Base-by-base conservation (phyloP, 2,329 filamentous ascomycete genomes). In the Ceratocystis ficicola region DNA sequence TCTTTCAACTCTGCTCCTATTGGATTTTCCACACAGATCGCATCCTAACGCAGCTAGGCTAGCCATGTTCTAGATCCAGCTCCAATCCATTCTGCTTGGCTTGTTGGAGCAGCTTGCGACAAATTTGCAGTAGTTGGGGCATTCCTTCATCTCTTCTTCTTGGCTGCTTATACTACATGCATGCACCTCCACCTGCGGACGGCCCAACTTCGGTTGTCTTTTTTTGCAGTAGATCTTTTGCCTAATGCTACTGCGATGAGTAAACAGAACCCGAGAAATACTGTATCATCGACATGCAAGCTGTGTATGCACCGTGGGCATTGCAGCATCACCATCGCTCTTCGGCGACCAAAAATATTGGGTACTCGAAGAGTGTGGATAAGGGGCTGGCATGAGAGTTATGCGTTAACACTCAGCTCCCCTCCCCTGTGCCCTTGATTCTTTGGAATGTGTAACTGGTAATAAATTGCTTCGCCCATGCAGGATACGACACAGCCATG, bases 71-170 rank as follows among this genome's bases (percentile, higher is more conserved):
- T 59, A 59, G 28, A 59, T 59, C 55, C 15, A 36, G 55, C 5
- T 25, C 28, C 55, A 36, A n/a, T 15, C 4, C 36, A 41, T 41
- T 41, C 12, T 41, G 36, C 36, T 15, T n/a, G 20, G 48, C 5
- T 12, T 28, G 4, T 52, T 52, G 22, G 48, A 52, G 48, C 22
- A 52, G 48, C 48, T 30, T 59, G 28, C 10, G 17, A 28, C 52
- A 30, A 52, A 52, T 52, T 6, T 8, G 22, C 10, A n/a, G 30
- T 25, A 12, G 32, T 59, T n/a, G 5, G 28, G 15, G 17, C 32
- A 20, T 59, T 59, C 55, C 28, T 59, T 59, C 55, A 59, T 59
- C 55, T 59, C 55, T 59, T 59, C 28, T 59, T 59, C 30, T 32
- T 20, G 7, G 17, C 36, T 6, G 7, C 10, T 36, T 52, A 52